A percentile compares a stretch with the other conserved stretches of the same genome.
Evolutionary conservation across 495 filamentous ascomycete genomes (phyloP).

Genomic region (Bacidia gigantensis): DNA sequence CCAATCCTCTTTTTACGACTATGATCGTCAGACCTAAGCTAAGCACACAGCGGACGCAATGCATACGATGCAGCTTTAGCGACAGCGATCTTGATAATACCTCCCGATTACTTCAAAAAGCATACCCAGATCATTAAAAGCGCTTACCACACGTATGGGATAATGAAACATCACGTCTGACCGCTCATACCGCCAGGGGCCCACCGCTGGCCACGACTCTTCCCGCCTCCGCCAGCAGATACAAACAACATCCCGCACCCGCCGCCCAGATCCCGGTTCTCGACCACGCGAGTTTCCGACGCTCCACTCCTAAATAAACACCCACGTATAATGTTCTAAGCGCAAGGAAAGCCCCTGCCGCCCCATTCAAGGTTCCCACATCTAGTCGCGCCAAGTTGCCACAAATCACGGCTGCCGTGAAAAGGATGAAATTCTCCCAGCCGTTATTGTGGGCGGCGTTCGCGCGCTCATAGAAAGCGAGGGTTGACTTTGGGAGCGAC

Average conservation of each 20-base stretch:
- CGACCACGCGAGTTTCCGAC: not conserved
- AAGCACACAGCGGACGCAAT: too few relatives aligned
- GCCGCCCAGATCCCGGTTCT: slow-evolving; percentile 4
- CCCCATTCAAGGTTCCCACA: slow-evolving; percentile 17
- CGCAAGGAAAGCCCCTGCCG: slow-evolving; percentile 19
- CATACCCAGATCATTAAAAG: too few relatives aligned
- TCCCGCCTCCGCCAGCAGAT: slow-evolving; percentile 10
- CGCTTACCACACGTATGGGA: too few relatives aligned
- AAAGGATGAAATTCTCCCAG: slow-evolving; percentile 31
- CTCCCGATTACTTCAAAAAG: too few relatives aligned
- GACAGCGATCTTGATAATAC: too few relatives aligned
- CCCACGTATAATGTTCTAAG: slow-evolving; percentile 21
- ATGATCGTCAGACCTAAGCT: too few relatives aligned
- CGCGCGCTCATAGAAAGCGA: slow-evolving; percentile 25
- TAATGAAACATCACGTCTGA: too few relatives aligned
- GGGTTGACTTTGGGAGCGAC: slow-evolving; percentile 16
- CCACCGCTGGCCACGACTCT: slow-evolving; percentile 7
- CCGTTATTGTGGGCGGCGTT: slow-evolving; percentile 30
- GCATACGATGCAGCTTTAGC: too few relatives aligned
- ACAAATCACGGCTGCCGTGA: slow-evolving; percentile 26
- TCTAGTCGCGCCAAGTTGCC: slow-evolving; percentile 26
- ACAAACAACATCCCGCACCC: slow-evolving; percentile 7
- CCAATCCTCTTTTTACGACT: too few relatives aligned
- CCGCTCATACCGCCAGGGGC: not conserved
- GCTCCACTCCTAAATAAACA: slow-evolving; percentile 17